Evolutionary conservation across 805 yeast species (phyloP), one percentile per base, ranked within the genome.

Genomic region (Candida easanensis): DNA sequence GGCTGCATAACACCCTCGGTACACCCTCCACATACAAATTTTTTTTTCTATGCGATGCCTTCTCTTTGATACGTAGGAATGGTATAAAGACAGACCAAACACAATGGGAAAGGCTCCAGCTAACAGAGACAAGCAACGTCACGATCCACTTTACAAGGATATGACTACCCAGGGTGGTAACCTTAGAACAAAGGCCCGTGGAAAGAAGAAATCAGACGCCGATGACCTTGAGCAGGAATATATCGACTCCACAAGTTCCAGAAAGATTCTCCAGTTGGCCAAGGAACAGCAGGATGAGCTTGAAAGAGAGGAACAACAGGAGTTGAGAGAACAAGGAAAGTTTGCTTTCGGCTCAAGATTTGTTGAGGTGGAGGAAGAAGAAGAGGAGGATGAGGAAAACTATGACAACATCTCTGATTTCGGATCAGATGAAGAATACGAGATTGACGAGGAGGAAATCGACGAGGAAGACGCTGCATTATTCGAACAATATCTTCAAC

Each of bases 241-340:
- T 53, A 73, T 93, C 31, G 97, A 91, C 68, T 85, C 97, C 16
- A 71, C 79, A 16, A 69, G 88, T 23, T 87, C 97, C 1, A 74
- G 95, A 64, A 88, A 80, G 66, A 90, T 93, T 63, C 71, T 93
- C 52, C 87, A 85, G 61, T 72, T 93, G 49, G 99, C 99, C 16
- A 82, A 77, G 54, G 91, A 85, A 57, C 99, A 93, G 68, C 97
- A 89, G 65, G 89, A 86, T 35, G 99, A 93, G 60, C 62, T 90
- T 17, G 90, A 80, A 41, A 80, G 71, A 37, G 96, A 87, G 58
- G 84, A 80, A 57, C 46, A 53, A 49, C 50, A 58, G 44, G 39
- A 48, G 54, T 44, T 53, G 52, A 54, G 59, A 61, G 61, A 60
- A 48, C 36, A 55, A 39, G 50, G 52, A 34, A 50, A 46, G 36